These are phyloP conservation scores for Pseudogymnoascus sp. DNA, from an alignment of 2,329 filamentous ascomycete genomes.

Conservation along the genomic window DNA sequence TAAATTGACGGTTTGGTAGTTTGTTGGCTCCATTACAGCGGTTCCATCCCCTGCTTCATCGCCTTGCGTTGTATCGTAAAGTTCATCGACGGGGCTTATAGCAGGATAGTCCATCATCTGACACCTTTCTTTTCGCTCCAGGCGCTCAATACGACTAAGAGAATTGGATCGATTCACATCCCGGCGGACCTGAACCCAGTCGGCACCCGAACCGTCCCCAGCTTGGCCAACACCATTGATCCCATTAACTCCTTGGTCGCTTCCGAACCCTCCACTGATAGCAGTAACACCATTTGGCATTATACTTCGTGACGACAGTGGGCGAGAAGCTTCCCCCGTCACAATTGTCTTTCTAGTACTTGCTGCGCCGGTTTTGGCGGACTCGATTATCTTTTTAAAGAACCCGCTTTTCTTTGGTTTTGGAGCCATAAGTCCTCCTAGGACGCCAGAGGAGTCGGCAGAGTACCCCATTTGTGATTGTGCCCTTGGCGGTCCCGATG, in stretches of 20 bases:
- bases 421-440: conserved; percentile 70
- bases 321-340: conserved; percentile 41
- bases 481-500: conserved; percentile 41
- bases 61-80: conserved; percentile 76
- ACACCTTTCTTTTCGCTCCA: conserved; percentile 78
- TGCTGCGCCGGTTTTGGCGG: conserved; percentile 86
- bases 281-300: conserved; percentile 33
- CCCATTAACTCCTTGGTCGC: conserved; percentile 36
- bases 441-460: conserved; percentile 55
- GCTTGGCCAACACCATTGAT: conserved; percentile 63
- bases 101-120: conserved; percentile 90
- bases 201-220: conserved; percentile 43
- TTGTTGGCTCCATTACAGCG: conserved; percentile 70
- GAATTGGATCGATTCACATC: conserved; percentile 96
- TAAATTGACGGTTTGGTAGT: conserved; percentile 73
- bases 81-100: conserved; percentile 79
- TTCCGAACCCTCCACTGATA: conserved; percentile 41
- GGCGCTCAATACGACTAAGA: conserved; percentile 75
- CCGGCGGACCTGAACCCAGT: conserved; percentile 96
- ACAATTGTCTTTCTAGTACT: conserved; percentile 64
- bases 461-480: conserved; percentile 59
- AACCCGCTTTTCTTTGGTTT: conserved; percentile 80
- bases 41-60: conserved; percentile 82
- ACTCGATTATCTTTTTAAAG: conserved; percentile 91
- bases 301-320: conserved; percentile 25